phyloP scores from a whole-genome alignment of 2,329 filamentous ascomycete genomes.

The Colletotrichum sp. region DNA sequence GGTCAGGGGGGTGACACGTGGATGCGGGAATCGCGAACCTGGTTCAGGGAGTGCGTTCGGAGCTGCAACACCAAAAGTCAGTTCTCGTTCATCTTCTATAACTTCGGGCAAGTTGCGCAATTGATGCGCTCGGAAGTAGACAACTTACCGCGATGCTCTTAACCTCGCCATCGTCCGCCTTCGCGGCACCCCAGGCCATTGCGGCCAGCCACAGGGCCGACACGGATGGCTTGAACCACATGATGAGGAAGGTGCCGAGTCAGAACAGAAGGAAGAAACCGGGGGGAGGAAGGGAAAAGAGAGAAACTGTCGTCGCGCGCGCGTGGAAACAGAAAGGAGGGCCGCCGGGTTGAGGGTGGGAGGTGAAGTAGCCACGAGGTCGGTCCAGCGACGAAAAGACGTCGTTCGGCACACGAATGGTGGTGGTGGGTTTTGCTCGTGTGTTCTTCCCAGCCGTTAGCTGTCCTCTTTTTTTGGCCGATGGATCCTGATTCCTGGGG shows the following conservation, averaged over 20 bases:
- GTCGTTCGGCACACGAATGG: conserved; percentile 17
- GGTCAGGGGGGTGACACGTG: background rate
- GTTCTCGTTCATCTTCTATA: background rate
- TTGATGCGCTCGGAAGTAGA: background rate
- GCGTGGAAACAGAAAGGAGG: background rate
- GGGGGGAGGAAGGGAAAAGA: conserved; percentile 3
- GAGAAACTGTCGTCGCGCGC: background rate
- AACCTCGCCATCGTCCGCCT: conserved; percentile 48
- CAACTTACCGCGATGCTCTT: conserved; percentile 56
- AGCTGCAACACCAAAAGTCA: conserved; percentile 57
- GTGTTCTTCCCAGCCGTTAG: conserved; percentile 27
- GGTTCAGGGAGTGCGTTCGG: conserved; percentile 82
- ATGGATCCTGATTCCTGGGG: conserved; percentile 23
- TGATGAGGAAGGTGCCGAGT: conserved; percentile 30
- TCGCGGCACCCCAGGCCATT: conserved; percentile 54
- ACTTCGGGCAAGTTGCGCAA: background rate
- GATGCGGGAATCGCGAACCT: conserved; percentile 51
- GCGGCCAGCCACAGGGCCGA: conserved; percentile 55
- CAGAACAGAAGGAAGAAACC: background rate
- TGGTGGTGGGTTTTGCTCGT: conserved; percentile 22
- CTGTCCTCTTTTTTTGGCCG: conserved; percentile 29
- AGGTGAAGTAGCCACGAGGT: conserved; percentile 14
- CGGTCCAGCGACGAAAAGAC: conserved; percentile 23
- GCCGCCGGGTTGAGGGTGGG: background rate
- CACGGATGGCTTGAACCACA: conserved; percentile 52